Base-by-base conservation (phyloP, 306 rosid genomes). In the Castanea sativa region DNA sequence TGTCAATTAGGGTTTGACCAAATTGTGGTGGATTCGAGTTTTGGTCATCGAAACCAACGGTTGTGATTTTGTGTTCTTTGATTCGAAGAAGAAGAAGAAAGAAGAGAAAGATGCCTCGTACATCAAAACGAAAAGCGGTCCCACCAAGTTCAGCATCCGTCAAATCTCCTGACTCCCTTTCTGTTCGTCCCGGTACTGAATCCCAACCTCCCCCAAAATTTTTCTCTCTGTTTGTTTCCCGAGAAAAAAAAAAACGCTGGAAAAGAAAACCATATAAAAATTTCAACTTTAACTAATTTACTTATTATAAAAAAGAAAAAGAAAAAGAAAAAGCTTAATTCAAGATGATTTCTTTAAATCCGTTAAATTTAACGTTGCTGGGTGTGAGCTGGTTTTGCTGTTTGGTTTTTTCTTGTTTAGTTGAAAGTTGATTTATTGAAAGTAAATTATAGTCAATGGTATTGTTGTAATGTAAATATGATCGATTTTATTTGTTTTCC, bases 101-200 rank as follows among this genome's bases (percentile, higher is more conserved):
- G 53, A 25, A 0, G 15, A 67, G 45, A 60, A 57, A 77, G 77
- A 91, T 91, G 95, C 91, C 92, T 85, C 91, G 92, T 55, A 81
- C 88, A 14, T 69, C 85, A 20, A 91, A 87, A 78, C 72, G 95
- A 84, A 91, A 83, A 90, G 79, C 87, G 83, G 83, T 64, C 78
- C 85, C 86, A 52, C 83, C 89, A 41, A 41, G 45, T 41, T 41
- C 45, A 49, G 53, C 53, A 25, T 53, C 78, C 74, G 25, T 73
- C 80, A 69, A 83, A 58, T 80, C 87, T 38, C 76, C 90, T 74
- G 90, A 85, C 11, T 81, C 83, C 49, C 91, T 77, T 83, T 75
- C 90, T 45, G 59, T 77, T 63, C 84, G 87, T 67, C 6, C 87
- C 23, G 95, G 95, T 91, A 85, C 80, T 74, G 75, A 72, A 29